phyloP scores from a whole-genome alignment of 306 rosid species.

The Datisca glomerata region DNA sequence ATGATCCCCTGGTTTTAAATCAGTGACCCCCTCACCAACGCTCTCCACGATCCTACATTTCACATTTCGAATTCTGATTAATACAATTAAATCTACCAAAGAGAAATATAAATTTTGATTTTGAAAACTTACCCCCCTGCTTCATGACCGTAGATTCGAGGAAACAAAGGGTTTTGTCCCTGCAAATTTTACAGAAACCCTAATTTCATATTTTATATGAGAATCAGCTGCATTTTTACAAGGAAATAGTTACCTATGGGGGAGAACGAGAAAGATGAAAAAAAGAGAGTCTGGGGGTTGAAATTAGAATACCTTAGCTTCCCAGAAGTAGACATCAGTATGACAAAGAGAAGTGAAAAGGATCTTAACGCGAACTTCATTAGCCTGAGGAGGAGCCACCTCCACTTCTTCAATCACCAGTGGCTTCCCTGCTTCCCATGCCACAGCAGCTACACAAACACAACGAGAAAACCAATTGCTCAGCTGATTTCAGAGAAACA shows the following conservation, averaged over 20 bases:
- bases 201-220: not conserved
- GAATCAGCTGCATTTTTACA: not conserved
- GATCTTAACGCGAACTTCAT: constrained; percentile 20
- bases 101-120: not conserved
- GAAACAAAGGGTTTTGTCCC: constrained; percentile 25
- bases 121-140: constrained; percentile 24
- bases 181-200: constrained; percentile 1
- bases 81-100: not conserved
- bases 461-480: not conserved
- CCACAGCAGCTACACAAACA: constrained; percentile 24
- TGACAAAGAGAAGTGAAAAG: constrained; percentile 28
- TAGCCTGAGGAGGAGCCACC: constrained; percentile 30
- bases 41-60: constrained; percentile 26
- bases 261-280: not conserved
- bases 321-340: constrained; percentile 27
- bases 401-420: constrained; percentile 28
- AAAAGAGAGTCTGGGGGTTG: not conserved
- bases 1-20: constrained; percentile 24
- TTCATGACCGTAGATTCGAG: constrained; percentile 33
- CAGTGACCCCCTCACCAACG: constrained; percentile 25
- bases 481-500: not conserved
- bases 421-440: constrained; percentile 32
- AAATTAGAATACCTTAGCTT: constrained; percentile 18
- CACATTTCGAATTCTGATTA: not conserved
- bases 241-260: no score